Base-by-base conservation (phyloP, 352 stramenopile genomes). In the Pythium scleroteichum region DNA sequence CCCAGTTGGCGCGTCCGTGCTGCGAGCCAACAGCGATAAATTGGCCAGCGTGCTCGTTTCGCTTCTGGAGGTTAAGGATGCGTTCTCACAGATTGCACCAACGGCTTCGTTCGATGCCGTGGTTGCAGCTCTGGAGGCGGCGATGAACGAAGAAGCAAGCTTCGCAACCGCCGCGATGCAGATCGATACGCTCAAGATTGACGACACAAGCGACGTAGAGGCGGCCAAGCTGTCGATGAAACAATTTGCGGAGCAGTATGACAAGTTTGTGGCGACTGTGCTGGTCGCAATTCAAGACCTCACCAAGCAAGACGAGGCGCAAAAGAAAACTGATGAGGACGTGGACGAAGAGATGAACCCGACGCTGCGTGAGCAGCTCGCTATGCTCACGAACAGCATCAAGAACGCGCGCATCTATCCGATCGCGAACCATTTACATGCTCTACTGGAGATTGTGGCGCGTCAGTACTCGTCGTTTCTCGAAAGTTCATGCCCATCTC, bases 211-310 rank as follows among this genome's bases (percentile, higher is more conserved):
- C 29, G 55, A 64, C 26, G 23, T 53, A 9, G 57, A 64, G 4
- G 35, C 60, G 5, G 54, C 55, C 4, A 49, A 49, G 3, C 9
- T 74, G 53, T 75, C 71, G 20, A 55, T 81, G 35, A 39, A 67
- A 24, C 29, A 49, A 32, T 92, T 94, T 55, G 73, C 66, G 17
- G 59, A 75, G 27, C 49, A 70, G 16, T 90, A 87, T 56, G 84
- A 95, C 60, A 82, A 78, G 48, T 59, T 95, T 14, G 73, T 95
- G 3, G 79, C 87, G 50, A 87, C 75, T 1, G 79, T 95, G 41
- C 60, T 95, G 16, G 79, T 93, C 32, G 82, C 83, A 17, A 90
- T 95, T 42, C 86, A 95, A 54, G 78, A 93, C 26, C 47, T 92
- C 58, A 92, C 84, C 0, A 92, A 54, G 23, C 32, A 88, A 49